Percentiles rank a stretch among this genome's conserved stretches.
Conservation (phyloP, 2,329 filamentous ascomycete genomes). For the Sporothrix globosa region DNA sequence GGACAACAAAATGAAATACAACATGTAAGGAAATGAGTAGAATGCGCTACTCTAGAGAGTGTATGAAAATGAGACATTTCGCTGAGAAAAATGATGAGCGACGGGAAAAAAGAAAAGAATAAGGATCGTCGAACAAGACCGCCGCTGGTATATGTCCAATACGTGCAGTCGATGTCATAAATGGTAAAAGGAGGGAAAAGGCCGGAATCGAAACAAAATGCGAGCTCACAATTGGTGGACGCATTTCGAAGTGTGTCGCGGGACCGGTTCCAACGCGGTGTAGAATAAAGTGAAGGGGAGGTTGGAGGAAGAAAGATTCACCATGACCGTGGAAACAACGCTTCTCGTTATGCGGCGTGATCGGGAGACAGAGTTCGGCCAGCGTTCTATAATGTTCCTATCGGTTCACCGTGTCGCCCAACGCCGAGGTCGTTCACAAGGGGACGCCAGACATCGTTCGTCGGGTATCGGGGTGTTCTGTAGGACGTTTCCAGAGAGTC, state of each 20-base stretch:
- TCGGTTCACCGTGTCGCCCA: not conserved
- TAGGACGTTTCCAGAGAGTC: too few relatives aligned
- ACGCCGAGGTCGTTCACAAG: constrained; percentile 1
- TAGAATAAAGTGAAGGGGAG: not conserved
- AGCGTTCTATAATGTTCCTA: not conserved
- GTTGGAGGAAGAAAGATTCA: too few relatives aligned
- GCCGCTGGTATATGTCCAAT: constrained; percentile 1
- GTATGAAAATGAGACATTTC: constrained; percentile 11
- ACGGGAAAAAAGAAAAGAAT: not conserved
- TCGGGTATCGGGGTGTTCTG: not conserved
- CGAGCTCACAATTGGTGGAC: not conserved
- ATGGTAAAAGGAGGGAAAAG: not conserved
- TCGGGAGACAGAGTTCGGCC: not conserved
- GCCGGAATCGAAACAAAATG: not conserved
- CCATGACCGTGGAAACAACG: not conserved
- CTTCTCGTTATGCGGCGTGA: not conserved
- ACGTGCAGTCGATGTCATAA: constrained; percentile 11
- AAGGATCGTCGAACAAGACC: constrained; percentile 13
- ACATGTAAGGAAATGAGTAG: constrained; percentile 1
- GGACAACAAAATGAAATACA: constrained; percentile 4
- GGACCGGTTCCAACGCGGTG: not conserved
- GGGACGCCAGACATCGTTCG: constrained; percentile 8
- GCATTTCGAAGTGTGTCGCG: not conserved
- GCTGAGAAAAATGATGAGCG: not conserved
- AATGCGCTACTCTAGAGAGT: constrained; percentile 9